A percentile compares a stretch with the other conserved stretches of the same genome.
phyloP scores from a whole-genome alignment of 768 basidiomycete species.

The Boletus coccyginus region DNA sequence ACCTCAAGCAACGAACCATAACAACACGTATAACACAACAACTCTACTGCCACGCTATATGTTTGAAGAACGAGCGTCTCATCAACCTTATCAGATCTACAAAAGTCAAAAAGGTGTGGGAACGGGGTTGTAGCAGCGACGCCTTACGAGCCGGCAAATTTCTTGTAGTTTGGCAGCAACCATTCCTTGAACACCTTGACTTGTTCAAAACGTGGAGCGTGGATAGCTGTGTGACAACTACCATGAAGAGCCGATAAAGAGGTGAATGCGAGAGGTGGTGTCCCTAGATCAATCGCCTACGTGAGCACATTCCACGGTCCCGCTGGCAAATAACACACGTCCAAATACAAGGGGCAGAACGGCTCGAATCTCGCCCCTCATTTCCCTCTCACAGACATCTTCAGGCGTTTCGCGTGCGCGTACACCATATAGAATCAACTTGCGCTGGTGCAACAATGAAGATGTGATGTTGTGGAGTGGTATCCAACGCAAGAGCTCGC shows the following conservation, averaged over 20 bases:
- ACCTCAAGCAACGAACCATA: slow-evolving; percentile 73
- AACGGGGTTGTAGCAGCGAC: slow-evolving; percentile 1
- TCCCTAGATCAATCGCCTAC: slow-evolving; percentile 30
- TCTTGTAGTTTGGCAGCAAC: slow-evolving; percentile 69
- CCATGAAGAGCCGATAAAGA: slow-evolving; percentile 40
- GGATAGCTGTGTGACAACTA: slow-evolving; percentile 46
- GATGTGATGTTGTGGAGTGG: slow-evolving; percentile 60
- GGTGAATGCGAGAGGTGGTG: slow-evolving; percentile 19
- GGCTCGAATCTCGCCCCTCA: slow-evolving; percentile 65
- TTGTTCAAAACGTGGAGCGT: slow-evolving; percentile 71
- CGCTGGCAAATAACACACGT: slow-evolving; percentile 35
- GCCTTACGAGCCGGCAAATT: slow-evolving; percentile 47
- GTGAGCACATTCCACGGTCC: slow-evolving; percentile 2
- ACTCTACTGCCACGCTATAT: slow-evolving; percentile 55
- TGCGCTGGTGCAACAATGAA: slow-evolving; percentile 66
- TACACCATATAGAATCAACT: slow-evolving; percentile 64
- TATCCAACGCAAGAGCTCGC: slow-evolving; percentile 68
- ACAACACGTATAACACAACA: slow-evolving; percentile 61
- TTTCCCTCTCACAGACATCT: slow-evolving; percentile 64
- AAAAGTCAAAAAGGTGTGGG: not conserved
- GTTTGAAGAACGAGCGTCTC: slow-evolving; percentile 44
- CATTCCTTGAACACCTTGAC: slow-evolving; percentile 67
- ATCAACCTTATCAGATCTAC: slow-evolving; percentile 30
- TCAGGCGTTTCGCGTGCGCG: slow-evolving; percentile 70
- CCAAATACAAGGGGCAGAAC: slow-evolving; percentile 68